These are phyloP conservation scores for Pezizomycotina sp. DNA, from an alignment of 2,329 filamentous ascomycete genomes.

Conservation along the genomic window DNA sequence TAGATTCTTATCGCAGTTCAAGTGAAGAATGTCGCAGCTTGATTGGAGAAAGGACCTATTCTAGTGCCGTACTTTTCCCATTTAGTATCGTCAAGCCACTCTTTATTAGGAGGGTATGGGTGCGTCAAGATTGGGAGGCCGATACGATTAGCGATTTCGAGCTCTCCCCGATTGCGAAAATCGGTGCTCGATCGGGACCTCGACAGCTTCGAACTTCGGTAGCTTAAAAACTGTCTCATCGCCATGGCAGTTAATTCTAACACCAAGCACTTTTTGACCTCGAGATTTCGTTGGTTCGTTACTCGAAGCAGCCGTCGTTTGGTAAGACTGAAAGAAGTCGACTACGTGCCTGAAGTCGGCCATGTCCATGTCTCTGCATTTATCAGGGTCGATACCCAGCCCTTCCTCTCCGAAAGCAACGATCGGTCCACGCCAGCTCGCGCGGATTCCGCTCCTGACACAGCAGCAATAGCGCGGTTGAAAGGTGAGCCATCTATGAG, in stretches of 20 bases:
- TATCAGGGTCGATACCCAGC: not conserved
- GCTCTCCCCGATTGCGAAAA: slow-evolving; percentile 1
- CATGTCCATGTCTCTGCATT: too few relatives aligned
- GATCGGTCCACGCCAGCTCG: not conserved
- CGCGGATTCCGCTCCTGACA: too few relatives aligned
- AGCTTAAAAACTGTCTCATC: not conserved
- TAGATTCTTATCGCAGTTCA: not conserved
- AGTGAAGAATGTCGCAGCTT: slow-evolving; percentile 4
- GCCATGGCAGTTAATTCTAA: slow-evolving; percentile 6
- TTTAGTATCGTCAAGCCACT: not conserved
- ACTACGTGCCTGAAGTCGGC: too few relatives aligned
- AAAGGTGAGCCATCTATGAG: too few relatives aligned
- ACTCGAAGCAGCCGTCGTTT: too few relatives aligned
- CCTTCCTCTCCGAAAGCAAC: not conserved
- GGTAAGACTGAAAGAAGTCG: too few relatives aligned
- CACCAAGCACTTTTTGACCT: slow-evolving; percentile 3
- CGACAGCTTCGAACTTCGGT: slow-evolving; percentile 2
- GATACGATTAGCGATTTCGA: slow-evolving; percentile 4
- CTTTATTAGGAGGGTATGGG: not conserved
- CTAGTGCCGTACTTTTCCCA: not conserved
- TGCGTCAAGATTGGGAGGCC: slow-evolving; percentile 5
- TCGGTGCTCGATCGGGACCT: not conserved
- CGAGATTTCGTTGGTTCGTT: not conserved
- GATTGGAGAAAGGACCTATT: slow-evolving; percentile 1
- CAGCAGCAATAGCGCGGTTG: too few relatives aligned